Evolutionary conservation across 2,329 filamentous ascomycete species (phyloP).

Genomic region (Aspergillus bombycis): DNA sequence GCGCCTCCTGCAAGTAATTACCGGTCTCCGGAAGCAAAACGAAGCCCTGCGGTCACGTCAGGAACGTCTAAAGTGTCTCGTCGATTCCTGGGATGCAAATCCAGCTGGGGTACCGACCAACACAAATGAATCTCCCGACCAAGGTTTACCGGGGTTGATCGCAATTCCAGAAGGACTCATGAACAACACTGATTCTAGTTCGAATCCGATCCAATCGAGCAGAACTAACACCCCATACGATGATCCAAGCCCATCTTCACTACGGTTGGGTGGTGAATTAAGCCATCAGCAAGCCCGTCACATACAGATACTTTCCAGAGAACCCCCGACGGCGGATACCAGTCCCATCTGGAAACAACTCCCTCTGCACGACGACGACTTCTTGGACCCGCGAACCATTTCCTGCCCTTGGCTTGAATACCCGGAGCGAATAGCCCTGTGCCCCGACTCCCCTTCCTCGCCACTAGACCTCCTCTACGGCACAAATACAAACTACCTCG

Average conservation of each 20-base stretch:
- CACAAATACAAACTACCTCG: conserved; percentile 28
- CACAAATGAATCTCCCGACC: background rate
- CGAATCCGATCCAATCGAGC: background rate
- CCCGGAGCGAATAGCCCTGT: conserved; percentile 23
- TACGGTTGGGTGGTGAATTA: background rate
- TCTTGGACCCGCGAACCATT: background rate
- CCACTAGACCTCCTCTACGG: conserved; percentile 33
- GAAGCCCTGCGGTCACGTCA: conserved; percentile 24
- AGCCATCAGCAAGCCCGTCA: background rate
- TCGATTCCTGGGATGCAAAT: conserved; percentile 26
- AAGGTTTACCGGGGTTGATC: background rate
- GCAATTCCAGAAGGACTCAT: background rate
- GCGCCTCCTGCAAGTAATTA: conserved; percentile 24
- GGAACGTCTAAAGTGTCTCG: conserved; percentile 18
- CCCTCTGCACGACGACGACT: conserved; percentile 23
- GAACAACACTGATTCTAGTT: background rate
- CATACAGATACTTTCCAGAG: background rate
- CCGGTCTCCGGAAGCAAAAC: conserved; percentile 27
- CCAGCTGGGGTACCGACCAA: background rate
- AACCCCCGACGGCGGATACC: background rate
- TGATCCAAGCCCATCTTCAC: background rate
- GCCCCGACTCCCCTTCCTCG: conserved; percentile 23
- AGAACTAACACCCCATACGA: background rate
- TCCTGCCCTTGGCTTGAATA: conserved; percentile 22
- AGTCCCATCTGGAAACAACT: conserved; percentile 17